Base-by-base conservation (phyloP, 768 basidiomycete species). In the Lentinula raphanica region DNA sequence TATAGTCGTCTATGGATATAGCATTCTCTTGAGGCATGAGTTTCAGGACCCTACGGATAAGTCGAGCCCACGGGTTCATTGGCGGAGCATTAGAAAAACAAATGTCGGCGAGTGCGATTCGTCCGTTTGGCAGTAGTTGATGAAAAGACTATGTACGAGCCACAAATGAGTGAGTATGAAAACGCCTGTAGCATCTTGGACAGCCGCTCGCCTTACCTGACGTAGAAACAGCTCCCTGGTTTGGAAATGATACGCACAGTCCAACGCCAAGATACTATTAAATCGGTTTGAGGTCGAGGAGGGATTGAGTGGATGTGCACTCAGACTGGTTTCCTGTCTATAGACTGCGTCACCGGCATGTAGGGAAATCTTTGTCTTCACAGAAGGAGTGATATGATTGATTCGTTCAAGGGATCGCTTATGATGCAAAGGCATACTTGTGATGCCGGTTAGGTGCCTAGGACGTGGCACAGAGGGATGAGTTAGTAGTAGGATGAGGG, bases 231-330 rank as follows among this genome's bases (percentile, higher is more conserved):
- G 60, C 6, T 62, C 61, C 28, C 86, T 79, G 1, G 82, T 79
- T 12, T 74, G 60, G 65, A 87, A 88, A 64, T 89, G 86, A 64
- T 87, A 88, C 2, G 85, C 86, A 61, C 86, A 88, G 64, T 89
- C 87, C 13, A 87, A 72, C 0, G 83, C 84, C 25, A 86, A 72
- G 32, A 88, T 79, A 17, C 71, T 69, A 57, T 82, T 77, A 63
- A 79, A 87, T 13, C 53, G 36, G 13, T 56, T 51, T 9, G 42
- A 46, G 12, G 50, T 49, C 9, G 50, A 49, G n/a, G n/a, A n/a
- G 8, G 77, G 72, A 59, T 75, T 66, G 11, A 85, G 70, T 27
- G 84, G 85, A 60, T 83, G 83, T 8, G 59, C 54, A 19, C 55
- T 25, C 19, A 32, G 8, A 21, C 49, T 53, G 8, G 51, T 59